Evolutionary conservation across 129 eudicot species (phyloP).

Genomic region (Dittrichia graveolens): DNA sequence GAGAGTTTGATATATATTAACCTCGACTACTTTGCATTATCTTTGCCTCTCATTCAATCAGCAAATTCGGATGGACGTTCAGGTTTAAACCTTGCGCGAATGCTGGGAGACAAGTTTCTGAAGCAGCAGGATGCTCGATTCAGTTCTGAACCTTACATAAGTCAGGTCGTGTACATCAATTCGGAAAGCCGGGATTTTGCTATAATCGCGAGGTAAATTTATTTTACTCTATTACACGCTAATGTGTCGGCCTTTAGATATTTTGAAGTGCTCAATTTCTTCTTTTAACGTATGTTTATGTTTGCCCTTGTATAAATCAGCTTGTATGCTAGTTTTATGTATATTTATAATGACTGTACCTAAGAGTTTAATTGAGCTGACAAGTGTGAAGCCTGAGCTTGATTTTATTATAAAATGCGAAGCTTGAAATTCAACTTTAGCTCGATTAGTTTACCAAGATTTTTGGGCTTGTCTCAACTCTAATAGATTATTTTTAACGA

Average conservation of each 20-base stretch:
- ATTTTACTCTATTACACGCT: conserved; percentile 8
- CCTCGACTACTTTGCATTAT: not conserved
- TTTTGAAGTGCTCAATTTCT: conserved; percentile 1
- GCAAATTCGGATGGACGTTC: conserved; percentile 6
- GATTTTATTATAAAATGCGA: too few relatives aligned
- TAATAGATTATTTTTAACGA: too few relatives aligned
- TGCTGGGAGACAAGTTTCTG: conserved; percentile 94
- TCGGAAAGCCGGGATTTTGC: conserved; percentile 74
- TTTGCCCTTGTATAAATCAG: not conserved
- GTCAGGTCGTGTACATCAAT: conserved; percentile 70
- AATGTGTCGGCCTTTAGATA: not conserved
- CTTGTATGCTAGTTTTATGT: not conserved
- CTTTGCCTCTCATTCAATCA: conserved; percentile 6
- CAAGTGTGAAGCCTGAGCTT: too few relatives aligned
- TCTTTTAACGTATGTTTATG: not conserved
- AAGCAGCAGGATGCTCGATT: conserved; percentile 91
- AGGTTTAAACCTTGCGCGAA: conserved; percentile 92
- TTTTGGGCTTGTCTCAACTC: too few relatives aligned
- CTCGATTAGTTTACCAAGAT: too few relatives aligned
- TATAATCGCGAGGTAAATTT: conserved; percentile 80
- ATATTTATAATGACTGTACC: not conserved
- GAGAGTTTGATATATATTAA: not conserved
- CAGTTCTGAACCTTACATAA: conserved; percentile 89
- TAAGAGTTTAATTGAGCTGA: too few relatives aligned
- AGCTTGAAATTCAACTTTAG: too few relatives aligned